Evolutionary conservation across 306 rosid genomes (phyloP), one percentile per base, ranked within the genome.

Genomic region (Biancaea sappan): DNA sequence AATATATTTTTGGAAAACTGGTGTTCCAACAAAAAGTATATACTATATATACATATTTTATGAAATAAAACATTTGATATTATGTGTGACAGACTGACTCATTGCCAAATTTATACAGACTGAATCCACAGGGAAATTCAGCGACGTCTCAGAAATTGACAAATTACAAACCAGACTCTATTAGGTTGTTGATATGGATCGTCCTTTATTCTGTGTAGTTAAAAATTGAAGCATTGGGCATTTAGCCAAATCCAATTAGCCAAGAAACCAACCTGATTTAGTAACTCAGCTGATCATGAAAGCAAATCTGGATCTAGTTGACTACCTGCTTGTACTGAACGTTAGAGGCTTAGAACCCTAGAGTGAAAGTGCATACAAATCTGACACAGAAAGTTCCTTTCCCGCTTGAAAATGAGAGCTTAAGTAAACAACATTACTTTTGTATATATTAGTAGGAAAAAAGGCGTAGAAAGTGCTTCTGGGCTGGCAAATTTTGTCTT

Each of bases 401-500:
- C 24, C 78, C 71, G 71, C 46, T 57, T 81, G 72, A 71, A 38
- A 72, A 66, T 31, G 76, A 81, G 67, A 81, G 75, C 18, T 57
- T 52, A 43, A 74, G 75, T 78, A 51, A 74, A 78, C 32, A 3
- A 77, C 75, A 59, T 43, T 47, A 52, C 76, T 74, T 84, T 78
- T 66, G 77, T 12, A 79, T 52, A 74, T 54, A 70, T 64, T 74
- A 74, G 66, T 65, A 16, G 11, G 34, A 32, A 66, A 78, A 77
- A 64, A n/a, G 56, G 47, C 40, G 75, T 38, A 44, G 48, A 76
- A 76, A 82, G 87, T 61, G 80, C 50, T 61, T 46, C 28, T 50
- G 60, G 70, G 63, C 82, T 83, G 87, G 84, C 84, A 85, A 72
- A 22, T 19, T 82, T 89, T 85, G 95, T 85, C 85, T 56, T 64